Base-by-base conservation (phyloP, 306 rosid genomes). In the Argentina anserina region DNA sequence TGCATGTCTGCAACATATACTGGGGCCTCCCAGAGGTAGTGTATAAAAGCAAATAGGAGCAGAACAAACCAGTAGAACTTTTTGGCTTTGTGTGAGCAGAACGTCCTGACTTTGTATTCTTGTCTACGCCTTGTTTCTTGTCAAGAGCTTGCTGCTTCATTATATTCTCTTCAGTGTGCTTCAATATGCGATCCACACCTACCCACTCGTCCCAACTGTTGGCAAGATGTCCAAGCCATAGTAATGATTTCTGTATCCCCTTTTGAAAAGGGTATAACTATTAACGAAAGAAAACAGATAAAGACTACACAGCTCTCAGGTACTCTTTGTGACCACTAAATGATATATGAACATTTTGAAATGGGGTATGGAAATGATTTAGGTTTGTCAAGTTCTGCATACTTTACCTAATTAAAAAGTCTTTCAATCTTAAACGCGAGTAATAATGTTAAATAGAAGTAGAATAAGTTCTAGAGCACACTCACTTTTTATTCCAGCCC, bases 401-500 rank as follows among this genome's bases (percentile, higher is more conserved):
- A 45, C 34, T 66, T 15, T 72, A 49, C 81, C 79, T 69, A 52
- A 14, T 49, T 62, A 69, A 33, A 56, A 40, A 65, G 20, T 25
- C n/a, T 53, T 23, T 12, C 3, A 78, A 80, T 46, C 49, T 36
- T 65, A 41, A 70, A 81, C 66, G 21, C 55, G 69, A 76, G 67
- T n/a, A 34, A 70, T 68, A 71, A 83, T 59, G 78, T 67, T 67
- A 71, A 50, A 50, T 7, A 60, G 58, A 85, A 80, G 52, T 36
- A 5, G 29, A 67, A 59, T 1, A 15, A 31, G 17, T 55, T 49
- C 65, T 9, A 28, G 71, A 69, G 71, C 71, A 83, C n/a, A 79
- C 96, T 94, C 79, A 94, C 99, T 90, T 95, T 86, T 95, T 95
- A 78, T 88, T 95, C 99, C 99, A 95, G 62, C 99, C 99, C 99